Base-by-base conservation (phyloP, 441 rosid species). In the Omphalea diandra region DNA sequence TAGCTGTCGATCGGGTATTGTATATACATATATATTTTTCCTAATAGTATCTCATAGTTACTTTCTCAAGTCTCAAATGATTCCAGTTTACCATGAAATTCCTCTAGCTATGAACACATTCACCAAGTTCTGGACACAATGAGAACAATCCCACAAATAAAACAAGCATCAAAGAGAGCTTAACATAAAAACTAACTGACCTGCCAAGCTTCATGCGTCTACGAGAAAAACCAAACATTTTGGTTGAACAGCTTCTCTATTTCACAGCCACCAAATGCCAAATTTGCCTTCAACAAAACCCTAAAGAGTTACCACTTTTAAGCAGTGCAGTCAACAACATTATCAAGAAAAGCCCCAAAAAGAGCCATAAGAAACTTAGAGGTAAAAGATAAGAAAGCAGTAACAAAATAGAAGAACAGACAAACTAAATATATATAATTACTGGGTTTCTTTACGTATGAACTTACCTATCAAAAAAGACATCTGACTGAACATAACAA, bases 151-250 rank as follows among this genome's bases (percentile, higher is more conserved):
- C 6, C 14, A 64, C 65, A 27, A 50, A 32, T 18, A 40, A n/a
- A 68, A 22, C 33, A 20, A 2, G 36, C 41, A 64, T 38, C 32
- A 24, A 22, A 54, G 7, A 40, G 4, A 15, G 40, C 7, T 14
- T 1, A 63, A 3, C 3, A 5, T 7, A 18, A n/a, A 59, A 1
- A 69, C 33, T 7, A n/a, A 79, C 85, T 68, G 44, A 94, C 98
- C 97, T 88, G 78, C 98, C 98, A 78, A 94, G 96, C 69, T 87
- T 94, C 88, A 86, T 88, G 69, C 96, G 98, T 63, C 88, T 84
- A 58, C 93, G 88, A 20, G 97, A 85, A 74, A 94, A 85, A 69
- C 92, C 84, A 76, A 91, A 94, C 97, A 91, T 94, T 72, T 50
- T 77, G 81, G 71, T 62, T 71, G 1, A 63, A 54, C 54, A 57